Evolutionary conservation across 495 filamentous ascomycete genomes (phyloP).

Genomic region (Podospora appendiculata): DNA sequence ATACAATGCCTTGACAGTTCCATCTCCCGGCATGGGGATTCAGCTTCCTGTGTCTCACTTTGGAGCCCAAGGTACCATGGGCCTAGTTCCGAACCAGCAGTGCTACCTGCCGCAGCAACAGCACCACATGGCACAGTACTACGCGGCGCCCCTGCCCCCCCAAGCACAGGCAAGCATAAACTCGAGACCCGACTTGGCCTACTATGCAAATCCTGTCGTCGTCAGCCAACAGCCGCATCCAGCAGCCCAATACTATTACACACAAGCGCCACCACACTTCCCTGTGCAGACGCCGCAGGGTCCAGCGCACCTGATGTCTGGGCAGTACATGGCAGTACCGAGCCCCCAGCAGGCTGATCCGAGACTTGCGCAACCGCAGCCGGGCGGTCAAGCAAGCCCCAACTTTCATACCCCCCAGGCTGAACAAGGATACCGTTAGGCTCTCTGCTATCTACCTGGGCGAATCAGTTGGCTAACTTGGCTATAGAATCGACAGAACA

Average conservation of each 20-base stretch:
- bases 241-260: slow-evolving; percentile 32
- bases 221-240: slow-evolving; percentile 27
- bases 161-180: slow-evolving; percentile 23
- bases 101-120: slow-evolving; percentile 39
- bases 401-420: too few species aligned
- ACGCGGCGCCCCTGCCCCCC: slow-evolving; percentile 24
- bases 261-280: slow-evolving; percentile 19
- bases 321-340: slow-evolving; percentile 21
- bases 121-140: slow-evolving; percentile 29
- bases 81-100: slow-evolving; percentile 19
- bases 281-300: slow-evolving; percentile 16
- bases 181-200: slow-evolving; percentile 25
- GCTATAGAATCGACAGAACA: slow-evolving; percentile 20
- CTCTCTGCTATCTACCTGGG: too few species aligned
- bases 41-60: slow-evolving; percentile 42
- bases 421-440: too few species aligned
- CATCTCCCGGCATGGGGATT: slow-evolving; percentile 33
- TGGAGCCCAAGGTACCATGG: slow-evolving; percentile 19
- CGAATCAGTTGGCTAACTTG: not conserved
- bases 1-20: slow-evolving; percentile 27
- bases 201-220: slow-evolving; percentile 29
- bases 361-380: slow-evolving; percentile 4
- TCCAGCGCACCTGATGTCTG: slow-evolving; percentile 21
- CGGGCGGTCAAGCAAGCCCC: not conserved
- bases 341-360: slow-evolving; percentile 4